Conservation (phyloP, 2,329 filamentous ascomycete genomes). For the Ceratocystis harringtonii region DNA sequence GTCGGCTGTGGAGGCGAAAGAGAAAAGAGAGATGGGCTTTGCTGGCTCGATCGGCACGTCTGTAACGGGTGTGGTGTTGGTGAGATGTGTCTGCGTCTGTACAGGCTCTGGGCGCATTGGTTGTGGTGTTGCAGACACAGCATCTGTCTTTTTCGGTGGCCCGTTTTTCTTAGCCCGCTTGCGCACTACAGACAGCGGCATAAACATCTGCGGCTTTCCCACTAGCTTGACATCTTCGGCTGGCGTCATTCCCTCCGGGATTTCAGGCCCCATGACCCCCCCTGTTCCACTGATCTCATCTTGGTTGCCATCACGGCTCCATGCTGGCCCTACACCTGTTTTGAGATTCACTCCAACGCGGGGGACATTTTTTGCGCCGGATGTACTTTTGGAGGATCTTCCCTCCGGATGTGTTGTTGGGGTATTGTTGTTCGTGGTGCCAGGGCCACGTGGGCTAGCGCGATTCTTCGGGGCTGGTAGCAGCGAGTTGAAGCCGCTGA, state of each 20-base stretch:
- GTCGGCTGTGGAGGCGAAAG: slow-evolving; percentile 34
- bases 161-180: slow-evolving; percentile 57
- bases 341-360: slow-evolving; percentile 47
- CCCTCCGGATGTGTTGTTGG: slow-evolving; percentile 15
- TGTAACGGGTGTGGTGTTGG: background rate
- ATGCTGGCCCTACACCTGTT: slow-evolving; percentile 71
- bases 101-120: background rate
- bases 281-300: slow-evolving; percentile 20
- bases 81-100: background rate
- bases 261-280: slow-evolving; percentile 28
- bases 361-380: slow-evolving; percentile 20
- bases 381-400: background rate
- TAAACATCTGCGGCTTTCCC: slow-evolving; percentile 76
- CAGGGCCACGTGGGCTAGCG: slow-evolving; percentile 19
- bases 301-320: slow-evolving; percentile 42
- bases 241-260: slow-evolving; percentile 41
- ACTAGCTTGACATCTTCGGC: slow-evolving; percentile 52
- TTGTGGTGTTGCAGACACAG: background rate
- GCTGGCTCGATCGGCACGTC: background rate
- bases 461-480: slow-evolving; percentile 67
- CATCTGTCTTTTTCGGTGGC: slow-evolving; percentile 21
- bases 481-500: slow-evolving; percentile 73
- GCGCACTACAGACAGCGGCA: slow-evolving; percentile 69
- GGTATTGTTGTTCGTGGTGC: slow-evolving; percentile 19
- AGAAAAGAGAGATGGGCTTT: slow-evolving; percentile 53